Base-by-base conservation (phyloP, 129 eudicot genomes). In the Flaveria bidentis region DNA sequence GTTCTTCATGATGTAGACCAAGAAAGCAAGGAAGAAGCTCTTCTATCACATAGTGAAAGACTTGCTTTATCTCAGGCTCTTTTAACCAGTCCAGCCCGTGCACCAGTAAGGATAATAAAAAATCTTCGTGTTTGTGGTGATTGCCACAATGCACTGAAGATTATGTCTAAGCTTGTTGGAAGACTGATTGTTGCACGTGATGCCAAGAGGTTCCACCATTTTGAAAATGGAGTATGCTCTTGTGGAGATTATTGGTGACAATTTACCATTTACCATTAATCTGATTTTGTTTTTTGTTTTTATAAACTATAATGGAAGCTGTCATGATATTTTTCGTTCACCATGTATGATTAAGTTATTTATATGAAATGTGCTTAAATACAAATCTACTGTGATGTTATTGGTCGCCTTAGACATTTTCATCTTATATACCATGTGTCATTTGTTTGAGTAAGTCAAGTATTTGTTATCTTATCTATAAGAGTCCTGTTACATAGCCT, bases 131-230 rank as follows among this genome's bases (percentile, higher is more conserved):
- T 65, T 65, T 65, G 70, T 20, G 22, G 22, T 20, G 22, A 20
- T 20, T 20, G 22, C 22, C 22, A 20, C 22, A 20, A 20, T 20
- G 70, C 70, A 9, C 15, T 65, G 23, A 65, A 65, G 70, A 65
- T 65, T 36, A 65, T 65, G 39, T 65, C 70, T 65, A 65, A 65
- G 70, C 70, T 65, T 8, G 70, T 65, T 9, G 70, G 70, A 36
- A 65, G 70, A 65, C 70, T 65, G n/a, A 65, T 65, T 41, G 70
- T 65, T 65, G 70, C 70, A n/a, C 70, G 70, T 65, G 70, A 65
- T 65, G 70, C 70, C 50, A 65, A 65, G 70, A 65, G 70, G 49
- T 65, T 65, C 25, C 70, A 65, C 26, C 70, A 65, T 39, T 65
- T 65, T 33, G 70, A 65, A 65, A 65, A 65, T 13, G 70, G 70